These are phyloP conservation scores for Lichenothelia convexa DNA, from an alignment of 495 filamentous ascomycete genomes.

Conservation along the genomic window DNA sequence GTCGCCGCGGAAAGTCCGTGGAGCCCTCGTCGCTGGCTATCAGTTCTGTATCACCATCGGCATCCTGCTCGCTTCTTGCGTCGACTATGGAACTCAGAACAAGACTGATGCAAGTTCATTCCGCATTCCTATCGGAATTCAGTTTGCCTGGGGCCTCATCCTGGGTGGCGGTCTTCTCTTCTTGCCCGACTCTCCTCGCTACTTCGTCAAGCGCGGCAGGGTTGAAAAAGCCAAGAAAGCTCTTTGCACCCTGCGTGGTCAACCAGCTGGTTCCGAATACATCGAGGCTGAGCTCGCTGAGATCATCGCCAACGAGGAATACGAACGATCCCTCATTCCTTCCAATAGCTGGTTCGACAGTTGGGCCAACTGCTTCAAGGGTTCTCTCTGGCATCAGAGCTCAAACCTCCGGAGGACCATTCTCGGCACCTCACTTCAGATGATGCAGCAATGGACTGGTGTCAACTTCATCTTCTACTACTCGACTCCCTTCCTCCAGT, in stretches of 20 bases:
- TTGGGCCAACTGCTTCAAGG: constrained; percentile 52
- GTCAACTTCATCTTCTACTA: constrained; percentile 95
- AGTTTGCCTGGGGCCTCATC: constrained; percentile 66
- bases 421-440: constrained; percentile 56
- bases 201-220: constrained; percentile 52
- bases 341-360: constrained; percentile 35
- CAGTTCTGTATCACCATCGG: constrained; percentile 74
- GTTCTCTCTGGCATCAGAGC: constrained; percentile 39
- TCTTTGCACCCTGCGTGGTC: constrained; percentile 47
- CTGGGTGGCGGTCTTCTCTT: constrained; percentile 52
- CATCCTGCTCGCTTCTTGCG: constrained; percentile 55
- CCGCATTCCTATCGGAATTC: constrained; percentile 65
- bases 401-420: constrained; percentile 57
- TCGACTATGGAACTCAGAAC: constrained; percentile 54
- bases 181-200: constrained; percentile 77
- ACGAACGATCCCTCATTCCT: constrained; percentile 29
- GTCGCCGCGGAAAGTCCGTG: constrained; percentile 65
- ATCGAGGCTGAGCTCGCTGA: constrained; percentile 55
- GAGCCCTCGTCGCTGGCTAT: constrained; percentile 62
- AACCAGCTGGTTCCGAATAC: constrained; percentile 41
- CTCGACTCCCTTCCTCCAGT: constrained; percentile 58
- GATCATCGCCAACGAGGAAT: constrained; percentile 63
- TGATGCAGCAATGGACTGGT: constrained; percentile 67
- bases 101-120: constrained; percentile 47
- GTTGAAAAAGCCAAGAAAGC: constrained; percentile 44